Percentiles rank a stretch among this genome's conserved stretches.
phyloP scores from a whole-genome alignment of 257 asterid species.

The Apocynum venetum region DNA sequence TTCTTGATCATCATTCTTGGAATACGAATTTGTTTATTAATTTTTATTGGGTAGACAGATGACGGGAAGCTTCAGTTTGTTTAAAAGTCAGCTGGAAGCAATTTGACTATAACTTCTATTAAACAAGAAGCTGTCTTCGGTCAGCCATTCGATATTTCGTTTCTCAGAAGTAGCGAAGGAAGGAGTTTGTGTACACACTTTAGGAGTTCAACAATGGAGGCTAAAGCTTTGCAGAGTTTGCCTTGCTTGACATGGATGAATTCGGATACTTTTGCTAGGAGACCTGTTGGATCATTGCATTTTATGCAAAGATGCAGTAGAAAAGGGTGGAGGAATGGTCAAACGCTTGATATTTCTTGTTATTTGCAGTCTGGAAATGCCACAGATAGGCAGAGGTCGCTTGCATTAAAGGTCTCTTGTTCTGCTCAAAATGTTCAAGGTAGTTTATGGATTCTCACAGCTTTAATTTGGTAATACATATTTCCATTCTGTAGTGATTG shows the following conservation, averaged over 20 bases:
- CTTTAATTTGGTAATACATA: not conserved
- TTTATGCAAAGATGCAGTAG: conserved; percentile 29
- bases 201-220: conserved; percentile 44
- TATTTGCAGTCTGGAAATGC: conserved; percentile 27
- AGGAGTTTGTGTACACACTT: not conserved
- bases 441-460: conserved; percentile 15
- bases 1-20: not conserved
- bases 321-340: conserved; percentile 20
- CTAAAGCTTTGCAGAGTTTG: conserved; percentile 39
- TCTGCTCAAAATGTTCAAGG: conserved; percentile 65
- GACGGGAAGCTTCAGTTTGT: not conserved
- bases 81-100: not conserved
- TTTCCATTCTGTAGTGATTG: not conserved
- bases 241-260: conserved; percentile 38
- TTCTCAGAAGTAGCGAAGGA: not conserved
- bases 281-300: conserved; percentile 37
- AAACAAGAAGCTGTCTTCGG: not conserved
- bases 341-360: conserved; percentile 24
- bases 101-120: not conserved
- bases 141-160: not conserved
- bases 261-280: conserved; percentile 30
- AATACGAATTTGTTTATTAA: not conserved
- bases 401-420: conserved; percentile 45
- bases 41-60: not conserved
- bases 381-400: conserved; percentile 19